These are phyloP conservation scores for Alopecurus myosuroides DNA, from an alignment of 176 grass and related monocot genomes.

Conservation along the genomic window DNA sequence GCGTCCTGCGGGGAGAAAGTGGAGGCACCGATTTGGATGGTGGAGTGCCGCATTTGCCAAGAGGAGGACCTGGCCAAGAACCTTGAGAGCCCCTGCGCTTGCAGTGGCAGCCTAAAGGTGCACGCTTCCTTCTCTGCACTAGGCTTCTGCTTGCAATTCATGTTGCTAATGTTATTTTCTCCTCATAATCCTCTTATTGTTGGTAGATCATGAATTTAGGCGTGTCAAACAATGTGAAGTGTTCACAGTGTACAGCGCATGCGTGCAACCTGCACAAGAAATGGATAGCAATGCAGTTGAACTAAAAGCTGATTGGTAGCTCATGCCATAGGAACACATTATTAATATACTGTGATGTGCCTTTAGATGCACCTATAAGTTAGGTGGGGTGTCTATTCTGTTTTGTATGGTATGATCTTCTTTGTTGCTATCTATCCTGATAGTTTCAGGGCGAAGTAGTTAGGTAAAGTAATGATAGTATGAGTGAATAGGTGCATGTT, in stretches of 20 bases:
- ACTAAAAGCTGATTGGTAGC: not conserved
- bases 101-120: slow-evolving; percentile 88
- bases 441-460: slow-evolving; percentile 8
- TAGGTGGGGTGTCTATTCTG: not conserved
- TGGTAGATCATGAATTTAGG: not conserved
- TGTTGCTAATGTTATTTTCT: not conserved
- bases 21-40: slow-evolving; percentile 59
- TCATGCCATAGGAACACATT: not conserved
- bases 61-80: slow-evolving; percentile 80
- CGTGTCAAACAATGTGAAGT: not conserved
- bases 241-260: not conserved
- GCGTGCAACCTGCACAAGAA: not conserved
- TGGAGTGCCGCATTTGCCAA: slow-evolving; percentile 95
- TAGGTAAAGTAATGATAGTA: not conserved
- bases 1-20: slow-evolving; percentile 26
- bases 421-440: slow-evolving; percentile 14
- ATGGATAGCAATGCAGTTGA: not conserved
- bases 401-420: not conserved
- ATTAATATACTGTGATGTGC: not conserved
- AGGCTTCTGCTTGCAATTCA: not conserved
- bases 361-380: not conserved
- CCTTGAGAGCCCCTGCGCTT: slow-evolving; percentile 83
- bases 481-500: slow-evolving; percentile 1
- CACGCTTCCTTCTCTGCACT: slow-evolving; percentile 10
- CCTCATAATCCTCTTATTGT: not conserved